Evolutionary conservation across 2,329 filamentous ascomycete species (phyloP).

Genomic region (Mycogone perniciosa): DNA sequence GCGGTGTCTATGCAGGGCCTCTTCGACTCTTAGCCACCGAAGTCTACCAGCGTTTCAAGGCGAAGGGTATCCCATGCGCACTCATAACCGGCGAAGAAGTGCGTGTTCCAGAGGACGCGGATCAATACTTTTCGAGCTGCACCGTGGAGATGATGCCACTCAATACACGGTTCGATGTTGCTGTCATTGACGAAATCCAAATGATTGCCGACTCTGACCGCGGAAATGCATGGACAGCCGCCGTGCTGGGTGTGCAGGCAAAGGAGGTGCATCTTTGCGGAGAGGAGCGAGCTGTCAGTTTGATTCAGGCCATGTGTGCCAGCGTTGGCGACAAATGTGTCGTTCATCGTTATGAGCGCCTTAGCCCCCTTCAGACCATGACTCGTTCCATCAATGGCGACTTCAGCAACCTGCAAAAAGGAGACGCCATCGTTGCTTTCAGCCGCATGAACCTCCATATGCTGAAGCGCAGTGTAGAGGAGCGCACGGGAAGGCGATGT

Average conservation of each 20-base stretch:
- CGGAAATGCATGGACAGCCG: constrained; percentile 93
- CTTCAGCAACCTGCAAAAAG: constrained; percentile 67
- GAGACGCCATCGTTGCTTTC: constrained; percentile 86
- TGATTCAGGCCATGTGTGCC: constrained; percentile 72
- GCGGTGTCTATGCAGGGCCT: constrained; percentile 85
- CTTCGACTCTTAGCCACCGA: constrained; percentile 86
- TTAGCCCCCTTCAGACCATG: constrained; percentile 70
- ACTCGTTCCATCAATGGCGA: constrained; percentile 55
- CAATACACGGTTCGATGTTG: constrained; percentile 65
- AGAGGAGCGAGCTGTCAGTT: constrained; percentile 71
- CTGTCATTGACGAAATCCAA: constrained; percentile 97
- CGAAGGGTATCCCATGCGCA: constrained; percentile 69
- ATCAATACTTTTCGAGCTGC: constrained; percentile 66
- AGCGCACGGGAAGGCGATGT: constrained; percentile 67
- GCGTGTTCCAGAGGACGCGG: constrained; percentile 54
- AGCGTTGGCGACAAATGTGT: constrained; percentile 75
- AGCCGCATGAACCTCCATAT: constrained; percentile 75
- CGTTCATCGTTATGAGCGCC: constrained; percentile 74
- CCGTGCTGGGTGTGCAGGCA: constrained; percentile 78
- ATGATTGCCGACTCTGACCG: constrained; percentile 80
- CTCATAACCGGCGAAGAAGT: constrained; percentile 90
- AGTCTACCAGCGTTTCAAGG: constrained; percentile 80
- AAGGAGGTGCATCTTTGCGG: constrained; percentile 91
- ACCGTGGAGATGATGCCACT: constrained; percentile 81
- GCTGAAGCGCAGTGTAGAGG: constrained; percentile 72